These are phyloP conservation scores for Rhizophora apiculata DNA, from an alignment of 345 rosid genomes.

Conservation along the genomic window DNA sequence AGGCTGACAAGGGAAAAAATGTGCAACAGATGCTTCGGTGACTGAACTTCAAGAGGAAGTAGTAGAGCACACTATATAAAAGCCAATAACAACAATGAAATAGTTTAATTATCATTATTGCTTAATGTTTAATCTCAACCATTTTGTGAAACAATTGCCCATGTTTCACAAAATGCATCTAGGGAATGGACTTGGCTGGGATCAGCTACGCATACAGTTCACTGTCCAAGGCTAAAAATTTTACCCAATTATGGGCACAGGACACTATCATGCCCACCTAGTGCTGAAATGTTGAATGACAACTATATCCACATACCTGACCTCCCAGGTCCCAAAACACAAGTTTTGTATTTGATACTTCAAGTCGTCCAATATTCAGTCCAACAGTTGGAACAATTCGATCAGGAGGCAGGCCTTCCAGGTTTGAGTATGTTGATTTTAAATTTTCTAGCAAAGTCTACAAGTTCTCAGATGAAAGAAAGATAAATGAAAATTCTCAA, in stretches of 20 bases:
- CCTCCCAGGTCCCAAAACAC: conserved; percentile 99
- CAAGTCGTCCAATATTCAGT: conserved; percentile 88
- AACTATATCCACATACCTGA: conserved; percentile 49
- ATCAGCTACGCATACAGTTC: too few species aligned
- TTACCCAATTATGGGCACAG: background rate
- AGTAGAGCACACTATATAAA: too few species aligned
- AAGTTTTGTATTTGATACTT: conserved; percentile 76
- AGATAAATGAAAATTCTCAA: background rate
- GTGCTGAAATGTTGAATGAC: background rate
- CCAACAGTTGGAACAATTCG: conserved; percentile 98
- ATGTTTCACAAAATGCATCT: too few species aligned
- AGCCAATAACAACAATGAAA: too few species aligned
- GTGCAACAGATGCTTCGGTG: conserved; percentile 1
- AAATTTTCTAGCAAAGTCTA: conserved; percentile 94
- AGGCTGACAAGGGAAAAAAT: conserved; percentile 45
- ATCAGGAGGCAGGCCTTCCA: conserved; percentile 95
- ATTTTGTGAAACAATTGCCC: too few species aligned
- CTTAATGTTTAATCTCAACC: too few species aligned
- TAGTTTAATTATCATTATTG: too few species aligned
- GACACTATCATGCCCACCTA: background rate
- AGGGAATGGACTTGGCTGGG: too few species aligned
- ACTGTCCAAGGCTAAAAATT: too few species aligned
- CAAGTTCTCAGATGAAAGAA: conserved; percentile 13
- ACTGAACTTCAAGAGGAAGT: conserved; percentile 3
- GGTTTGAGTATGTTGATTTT: conserved; percentile 71